Conservation (phyloP, 768 basidiomycete species). For the Hericium alpestre region DNA sequence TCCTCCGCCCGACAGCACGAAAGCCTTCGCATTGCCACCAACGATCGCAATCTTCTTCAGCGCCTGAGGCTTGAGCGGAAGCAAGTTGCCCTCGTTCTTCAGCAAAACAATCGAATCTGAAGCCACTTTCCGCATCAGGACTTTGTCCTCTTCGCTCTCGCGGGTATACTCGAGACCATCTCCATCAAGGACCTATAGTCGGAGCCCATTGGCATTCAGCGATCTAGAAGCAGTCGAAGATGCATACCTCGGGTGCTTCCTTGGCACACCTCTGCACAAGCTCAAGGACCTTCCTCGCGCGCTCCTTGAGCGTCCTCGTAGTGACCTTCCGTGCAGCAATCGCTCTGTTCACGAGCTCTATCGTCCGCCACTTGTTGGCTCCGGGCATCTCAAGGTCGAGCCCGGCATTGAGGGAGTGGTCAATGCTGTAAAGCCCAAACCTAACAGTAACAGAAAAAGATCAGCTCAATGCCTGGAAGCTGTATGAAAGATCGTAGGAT, state of each 20-base stretch:
- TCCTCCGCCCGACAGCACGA: slow-evolving; percentile 57
- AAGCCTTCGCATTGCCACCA: slow-evolving; percentile 60
- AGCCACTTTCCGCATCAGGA: slow-evolving; percentile 57
- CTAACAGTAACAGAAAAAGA: slow-evolving; percentile 21
- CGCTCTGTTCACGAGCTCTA: slow-evolving; percentile 55
- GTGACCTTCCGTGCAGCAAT: slow-evolving; percentile 55
- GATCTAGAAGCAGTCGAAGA: neutral
- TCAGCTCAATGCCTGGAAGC: neutral
- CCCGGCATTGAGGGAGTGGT: slow-evolving; percentile 59
- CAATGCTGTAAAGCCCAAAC: slow-evolving; percentile 65
- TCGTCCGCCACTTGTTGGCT: slow-evolving; percentile 60
- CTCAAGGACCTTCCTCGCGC: slow-evolving; percentile 56
- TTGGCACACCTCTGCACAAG: slow-evolving; percentile 60
- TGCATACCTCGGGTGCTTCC: slow-evolving; percentile 50
- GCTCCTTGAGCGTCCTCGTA: slow-evolving; percentile 50
- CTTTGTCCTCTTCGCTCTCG: slow-evolving; percentile 51
- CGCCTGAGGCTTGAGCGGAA: slow-evolving; percentile 35
- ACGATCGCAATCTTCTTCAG: slow-evolving; percentile 67
- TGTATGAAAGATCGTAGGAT: neutral
- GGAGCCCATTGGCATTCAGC: neutral
- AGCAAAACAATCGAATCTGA: slow-evolving; percentile 64
- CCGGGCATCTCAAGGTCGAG: slow-evolving; percentile 78
- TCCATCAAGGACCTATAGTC: slow-evolving; percentile 50
- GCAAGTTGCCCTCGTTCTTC: slow-evolving; percentile 50
- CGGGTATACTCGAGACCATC: slow-evolving; percentile 56